Evolutionary conservation across 148 eudicot species (phyloP).

Genomic region (Cornus suecica): DNA sequence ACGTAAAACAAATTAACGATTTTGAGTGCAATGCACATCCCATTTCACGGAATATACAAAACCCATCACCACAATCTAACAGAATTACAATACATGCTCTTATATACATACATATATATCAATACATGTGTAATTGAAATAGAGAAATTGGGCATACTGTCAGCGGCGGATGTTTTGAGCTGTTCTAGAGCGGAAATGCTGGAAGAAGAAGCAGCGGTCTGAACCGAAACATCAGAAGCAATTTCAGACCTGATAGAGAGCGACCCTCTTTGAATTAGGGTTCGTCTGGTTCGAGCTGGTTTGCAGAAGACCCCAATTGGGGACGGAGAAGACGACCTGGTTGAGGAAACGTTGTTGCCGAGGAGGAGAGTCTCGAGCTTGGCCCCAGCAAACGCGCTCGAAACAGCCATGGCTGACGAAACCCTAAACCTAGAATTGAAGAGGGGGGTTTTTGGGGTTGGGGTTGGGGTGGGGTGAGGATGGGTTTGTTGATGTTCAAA

Average conservation of each 20-base stretch:
- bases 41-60: not conserved
- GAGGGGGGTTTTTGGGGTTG: not conserved
- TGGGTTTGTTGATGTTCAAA: not conserved
- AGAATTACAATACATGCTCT: too few species aligned
- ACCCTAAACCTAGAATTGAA: slow-evolving; percentile 1
- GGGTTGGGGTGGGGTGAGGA: not conserved
- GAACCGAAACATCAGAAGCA: slow-evolving; percentile 24
- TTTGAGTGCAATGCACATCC: not conserved
- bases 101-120: too few species aligned
- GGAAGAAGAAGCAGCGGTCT: slow-evolving; percentile 34
- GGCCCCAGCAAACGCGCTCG: slow-evolving; percentile 61
- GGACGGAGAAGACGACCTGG: slow-evolving; percentile 26
- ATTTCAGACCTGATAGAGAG: slow-evolving; percentile 36
- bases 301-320: slow-evolving; percentile 27
- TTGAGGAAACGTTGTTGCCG: slow-evolving; percentile 27
- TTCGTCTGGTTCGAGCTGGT: slow-evolving; percentile 14
- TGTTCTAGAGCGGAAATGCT: slow-evolving; percentile 50
- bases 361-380: slow-evolving; percentile 56
- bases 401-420: slow-evolving; percentile 47
- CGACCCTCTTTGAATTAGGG: slow-evolving; percentile 18
- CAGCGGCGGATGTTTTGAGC: slow-evolving; percentile 57
- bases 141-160: slow-evolving; percentile 26
- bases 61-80: not conserved
- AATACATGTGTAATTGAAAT: not conserved
- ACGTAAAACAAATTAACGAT: not conserved